Evolutionary conservation across 768 basidiomycete genomes (phyloP), one percentile per base, ranked within the genome.

Genomic region (Leccinum imitatum): DNA sequence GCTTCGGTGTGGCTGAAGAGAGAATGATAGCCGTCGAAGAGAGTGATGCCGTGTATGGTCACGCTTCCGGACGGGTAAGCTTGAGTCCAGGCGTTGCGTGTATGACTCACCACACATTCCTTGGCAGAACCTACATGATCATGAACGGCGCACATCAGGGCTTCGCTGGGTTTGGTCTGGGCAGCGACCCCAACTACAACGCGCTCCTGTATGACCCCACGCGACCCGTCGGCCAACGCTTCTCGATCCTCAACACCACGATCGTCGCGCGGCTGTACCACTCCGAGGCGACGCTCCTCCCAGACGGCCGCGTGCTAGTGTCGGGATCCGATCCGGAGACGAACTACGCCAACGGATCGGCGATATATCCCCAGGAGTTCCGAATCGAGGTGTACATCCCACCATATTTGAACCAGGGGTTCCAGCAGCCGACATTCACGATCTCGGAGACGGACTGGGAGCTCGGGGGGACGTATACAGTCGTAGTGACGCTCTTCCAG

Each of bases 361-460:
- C 35, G 35, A 35, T 56, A 63, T 89, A 84, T 66, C 85, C 87
- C 0, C 86, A 94, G 63, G 91, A 96, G 69, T 88, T 91, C 74
- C 82, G 93, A 11, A 82, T 82, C 63, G 81, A 89, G 70, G 86
- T 88, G 27, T 97, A 96, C 76, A 82, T 90, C 66, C 96, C 96
- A 6, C 91, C 90, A 17, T 98, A 96, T 73, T 81, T 93, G 60
- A 85, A 75, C 61, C 74, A 82, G 62, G 89, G 89, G 9, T 74
- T 80, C 61, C 69, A 63, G 5, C 89, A 87, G 59, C 94, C 90
- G 0, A 76, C 73, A 48, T 89, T 86, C 69, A 84, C 78, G 21
- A 78, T 90, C 48, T 63, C 78, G 0, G 69, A 77, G 58, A 82
- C 78, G 11, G 90, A 93, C 67, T 91, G 89, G 89, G 71, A 65